Evolutionary conservation across 2,329 filamentous ascomycete species (phyloP).

Genomic region (Raffaelea albimanens): DNA sequence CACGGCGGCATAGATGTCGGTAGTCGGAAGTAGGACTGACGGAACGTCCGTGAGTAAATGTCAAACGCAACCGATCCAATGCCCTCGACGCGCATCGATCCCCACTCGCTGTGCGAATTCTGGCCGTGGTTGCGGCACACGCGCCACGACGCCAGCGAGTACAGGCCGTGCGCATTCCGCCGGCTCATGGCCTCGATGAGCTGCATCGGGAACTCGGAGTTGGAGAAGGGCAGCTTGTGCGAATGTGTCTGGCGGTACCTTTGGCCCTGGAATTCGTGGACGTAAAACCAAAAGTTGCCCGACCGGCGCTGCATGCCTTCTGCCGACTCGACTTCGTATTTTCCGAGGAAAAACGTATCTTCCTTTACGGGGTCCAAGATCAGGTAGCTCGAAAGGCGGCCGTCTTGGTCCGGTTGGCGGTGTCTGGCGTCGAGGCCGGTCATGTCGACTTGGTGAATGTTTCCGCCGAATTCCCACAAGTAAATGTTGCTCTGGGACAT

Average conservation of each 20-base stretch:
- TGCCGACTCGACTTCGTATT: constrained; percentile 3
- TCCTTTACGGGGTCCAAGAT: constrained; percentile 6
- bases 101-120: neutral
- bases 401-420: constrained; percentile 9
- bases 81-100: neutral
- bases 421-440: constrained; percentile 4
- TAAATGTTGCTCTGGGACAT: constrained; percentile 6
- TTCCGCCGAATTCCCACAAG: constrained; percentile 8
- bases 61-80: constrained; percentile 11
- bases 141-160: constrained; percentile 10
- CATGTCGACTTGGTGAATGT: constrained; percentile 6
- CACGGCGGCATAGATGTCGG: constrained; percentile 3
- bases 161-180: constrained; percentile 6
- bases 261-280: constrained; percentile 9
- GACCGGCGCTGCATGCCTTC: neutral
- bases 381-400: constrained; percentile 10
- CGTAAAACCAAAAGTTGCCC: constrained; percentile 5
- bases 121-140: neutral
- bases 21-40: constrained; percentile 6
- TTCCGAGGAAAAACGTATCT: constrained; percentile 9
- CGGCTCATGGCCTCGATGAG: constrained; percentile 7
- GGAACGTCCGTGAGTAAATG: constrained; percentile 9
- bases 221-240: constrained; percentile 3
- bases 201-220: constrained; percentile 2
- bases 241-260: constrained; percentile 7